Evolutionary conservation across 1,139 yeast species (phyloP).

Genomic region (Cylindricascospora bacillispora): DNA sequence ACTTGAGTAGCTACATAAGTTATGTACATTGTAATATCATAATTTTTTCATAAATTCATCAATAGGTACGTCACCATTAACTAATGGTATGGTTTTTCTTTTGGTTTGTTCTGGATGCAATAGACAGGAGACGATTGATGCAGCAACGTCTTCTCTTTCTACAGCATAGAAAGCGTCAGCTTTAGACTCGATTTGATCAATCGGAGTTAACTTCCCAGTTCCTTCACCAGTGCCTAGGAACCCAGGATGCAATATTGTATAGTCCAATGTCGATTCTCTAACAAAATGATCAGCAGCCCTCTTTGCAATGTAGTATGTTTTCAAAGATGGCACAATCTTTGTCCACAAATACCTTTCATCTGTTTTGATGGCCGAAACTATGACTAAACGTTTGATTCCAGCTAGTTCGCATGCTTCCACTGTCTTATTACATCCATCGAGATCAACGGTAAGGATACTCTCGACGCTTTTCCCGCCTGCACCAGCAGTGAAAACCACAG

Average conservation of each 20-base stretch:
- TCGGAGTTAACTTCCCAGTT: conserved; percentile 29
- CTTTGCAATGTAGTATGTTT: conserved; percentile 38
- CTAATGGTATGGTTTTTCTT: conserved; percentile 24
- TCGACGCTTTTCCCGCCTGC: conserved; percentile 43
- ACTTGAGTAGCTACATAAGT: not conserved
- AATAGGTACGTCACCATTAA: conserved; percentile 26
- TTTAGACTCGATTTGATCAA: conserved; percentile 8
- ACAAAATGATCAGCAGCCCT: conserved; percentile 42
- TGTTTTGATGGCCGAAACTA: conserved; percentile 47
- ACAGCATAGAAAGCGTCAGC: conserved; percentile 7
- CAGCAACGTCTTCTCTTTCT: conserved; percentile 25
- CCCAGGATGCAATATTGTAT: conserved; percentile 44
- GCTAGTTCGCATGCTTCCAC: conserved; percentile 42
- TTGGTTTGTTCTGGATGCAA: conserved; percentile 18
- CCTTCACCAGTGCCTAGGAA: conserved; percentile 28
- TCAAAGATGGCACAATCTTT: conserved; percentile 22
- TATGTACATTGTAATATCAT: too few relatives aligned
- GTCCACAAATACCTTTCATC: conserved; percentile 35
- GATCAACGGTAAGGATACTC: conserved; percentile 40
- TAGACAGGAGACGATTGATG: conserved; percentile 13
- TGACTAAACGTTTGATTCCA: conserved; percentile 35
- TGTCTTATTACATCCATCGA: conserved; percentile 49
- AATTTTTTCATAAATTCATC: conserved; percentile 15
- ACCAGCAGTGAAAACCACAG: conserved; percentile 52
- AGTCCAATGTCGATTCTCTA: conserved; percentile 32